Conservation (phyloP, 192 early-diverging fungal genomes). For the Nowakowskiella sp. region DNA sequence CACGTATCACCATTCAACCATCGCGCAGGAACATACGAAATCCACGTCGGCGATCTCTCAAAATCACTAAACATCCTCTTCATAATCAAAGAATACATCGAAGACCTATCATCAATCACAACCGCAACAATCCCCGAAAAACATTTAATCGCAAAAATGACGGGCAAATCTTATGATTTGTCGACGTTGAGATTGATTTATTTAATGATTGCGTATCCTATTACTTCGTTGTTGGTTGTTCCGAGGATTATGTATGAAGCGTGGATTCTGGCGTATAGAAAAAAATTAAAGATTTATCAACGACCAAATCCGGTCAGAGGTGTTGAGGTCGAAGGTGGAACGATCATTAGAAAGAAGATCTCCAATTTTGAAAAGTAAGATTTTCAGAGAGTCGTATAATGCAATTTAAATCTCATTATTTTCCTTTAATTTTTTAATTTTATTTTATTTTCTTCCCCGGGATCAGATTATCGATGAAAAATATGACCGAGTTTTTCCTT, state of each 20-base stretch:
- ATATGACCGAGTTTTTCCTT: no score
- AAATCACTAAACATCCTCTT: constrained; percentile 23
- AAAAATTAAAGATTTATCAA: constrained; percentile 39
- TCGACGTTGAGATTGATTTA: constrained; percentile 8
- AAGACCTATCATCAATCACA: constrained; percentile 1
- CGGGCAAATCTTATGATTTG: constrained; percentile 11
- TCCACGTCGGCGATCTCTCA: constrained; percentile 17
- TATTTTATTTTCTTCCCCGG: no score
- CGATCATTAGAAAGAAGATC: constrained; percentile 1
- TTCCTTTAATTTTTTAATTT: no score
- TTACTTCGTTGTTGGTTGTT: constrained; percentile 44
- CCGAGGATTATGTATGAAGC: constrained; percentile 50
- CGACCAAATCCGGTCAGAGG: constrained; percentile 26
- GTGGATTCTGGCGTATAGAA: constrained; percentile 30
- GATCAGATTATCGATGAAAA: no score
- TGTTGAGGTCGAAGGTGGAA: neutral
- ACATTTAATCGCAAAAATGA: constrained; percentile 23
- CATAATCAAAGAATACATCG: constrained; percentile 24
- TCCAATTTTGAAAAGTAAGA: no score
- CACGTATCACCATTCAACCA: constrained; percentile 45
- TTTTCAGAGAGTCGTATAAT: no score
- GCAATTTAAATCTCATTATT: no score
- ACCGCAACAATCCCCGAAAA: no score
- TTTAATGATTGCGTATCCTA: constrained; percentile 29
- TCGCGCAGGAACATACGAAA: constrained; percentile 34